Evolutionary conservation across 768 basidiomycete species (phyloP).

Genomic region (Mycena rebaudengoi): DNA sequence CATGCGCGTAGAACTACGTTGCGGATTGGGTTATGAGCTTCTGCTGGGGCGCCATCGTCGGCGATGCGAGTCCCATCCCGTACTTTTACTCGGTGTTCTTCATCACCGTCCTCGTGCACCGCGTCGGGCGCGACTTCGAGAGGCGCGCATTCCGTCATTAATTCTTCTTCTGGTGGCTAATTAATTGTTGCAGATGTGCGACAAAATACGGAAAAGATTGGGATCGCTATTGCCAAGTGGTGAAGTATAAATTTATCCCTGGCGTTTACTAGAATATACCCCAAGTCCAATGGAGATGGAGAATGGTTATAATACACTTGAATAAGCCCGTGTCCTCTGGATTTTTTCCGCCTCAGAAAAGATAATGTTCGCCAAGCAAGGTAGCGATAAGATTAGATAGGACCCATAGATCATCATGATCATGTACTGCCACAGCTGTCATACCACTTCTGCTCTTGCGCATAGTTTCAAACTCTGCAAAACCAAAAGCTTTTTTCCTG

Average conservation of each 20-base stretch:
- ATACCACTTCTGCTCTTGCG: too few species aligned
- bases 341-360: too few species aligned
- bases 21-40: conserved; percentile 91
- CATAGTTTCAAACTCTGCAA: too few species aligned
- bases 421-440: too few species aligned
- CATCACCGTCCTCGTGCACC: conserved; percentile 89
- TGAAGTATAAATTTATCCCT: conserved; percentile 92
- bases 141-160: conserved; percentile 59
- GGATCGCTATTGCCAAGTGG: conserved; percentile 87
- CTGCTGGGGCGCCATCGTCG: conserved; percentile 85
- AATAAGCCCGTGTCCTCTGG: too few species aligned
- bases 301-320: too few species aligned
- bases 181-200: conserved; percentile 63
- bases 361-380: too few species aligned
- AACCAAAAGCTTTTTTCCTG: background rate
- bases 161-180: conserved; percentile 3
- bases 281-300: too few species aligned
- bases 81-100: conserved; percentile 99
- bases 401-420: too few species aligned
- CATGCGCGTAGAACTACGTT: conserved; percentile 77
- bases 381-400: too few species aligned
- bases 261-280: conserved; percentile 86
- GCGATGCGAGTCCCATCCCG: conserved; percentile 82
- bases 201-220: conserved; percentile 95
- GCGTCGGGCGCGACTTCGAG: conserved; percentile 94